Evolutionary conservation across 2,329 filamentous ascomycete genomes (phyloP).

Genomic region (Rutstroemia sp.): DNA sequence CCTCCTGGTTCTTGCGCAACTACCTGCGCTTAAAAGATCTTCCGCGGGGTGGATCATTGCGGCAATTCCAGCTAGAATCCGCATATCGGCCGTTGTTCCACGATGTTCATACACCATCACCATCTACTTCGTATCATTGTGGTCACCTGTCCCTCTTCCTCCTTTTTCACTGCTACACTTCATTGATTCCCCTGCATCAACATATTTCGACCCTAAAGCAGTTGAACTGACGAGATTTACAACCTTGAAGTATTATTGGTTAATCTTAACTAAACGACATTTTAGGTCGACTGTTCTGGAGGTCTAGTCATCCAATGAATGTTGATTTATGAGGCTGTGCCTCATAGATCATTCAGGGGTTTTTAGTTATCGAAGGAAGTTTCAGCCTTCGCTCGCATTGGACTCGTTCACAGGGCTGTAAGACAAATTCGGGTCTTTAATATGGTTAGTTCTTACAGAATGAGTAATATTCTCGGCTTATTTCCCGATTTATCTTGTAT

Average conservation of each 20-base stretch:
- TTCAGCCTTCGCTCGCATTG: conserved; percentile 3
- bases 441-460: not conserved
- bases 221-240: no score
- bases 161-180: no score
- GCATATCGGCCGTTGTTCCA: not conserved
- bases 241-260: not conserved
- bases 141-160: no score
- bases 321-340: not conserved
- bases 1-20: not conserved
- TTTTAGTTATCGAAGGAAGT: not conserved
- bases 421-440: not conserved
- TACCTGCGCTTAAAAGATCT: not conserved
- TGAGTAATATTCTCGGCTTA: not conserved
- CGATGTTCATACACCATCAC: not conserved
- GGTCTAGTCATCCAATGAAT: not conserved
- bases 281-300: not conserved
- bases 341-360: not conserved
- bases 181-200: no score
- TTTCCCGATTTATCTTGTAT: not conserved
- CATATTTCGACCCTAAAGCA: no score
- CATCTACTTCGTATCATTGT: no score
- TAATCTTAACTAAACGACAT: not conserved
- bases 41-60: not conserved
- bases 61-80: not conserved
- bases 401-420: not conserved